Evolutionary conservation across 352 stramenopile species (phyloP), one percentile per base, ranked within the genome.

Genomic region (Phytophthora uliginosa): DNA sequence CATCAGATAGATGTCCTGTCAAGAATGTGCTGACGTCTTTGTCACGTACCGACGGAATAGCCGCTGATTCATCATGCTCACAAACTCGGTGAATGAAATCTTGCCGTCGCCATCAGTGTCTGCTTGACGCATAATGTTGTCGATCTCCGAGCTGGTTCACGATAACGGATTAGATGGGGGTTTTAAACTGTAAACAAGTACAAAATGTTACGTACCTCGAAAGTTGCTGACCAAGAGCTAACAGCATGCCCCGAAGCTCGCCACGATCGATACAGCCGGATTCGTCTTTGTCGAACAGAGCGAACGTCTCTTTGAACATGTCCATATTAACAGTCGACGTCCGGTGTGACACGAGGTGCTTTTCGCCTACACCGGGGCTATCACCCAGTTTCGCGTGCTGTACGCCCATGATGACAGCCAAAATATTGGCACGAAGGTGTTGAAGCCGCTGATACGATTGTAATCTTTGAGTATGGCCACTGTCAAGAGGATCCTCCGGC

Each of bases 21-120:
- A 48, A 20, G 9, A 40, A 17, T 12, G 15, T 13, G 8, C 34
- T 15, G 20, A 17, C 36, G 5, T 20, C 24, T 45, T 62, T 12
- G 53, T 38, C 24, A 54, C 53, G 31, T 75, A 91, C 85, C 77
- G 71, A 63, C 79, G 75, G 59, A 92, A 91, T 60, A 95, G 67
- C 1, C 88, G 80, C 54, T 91, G 73, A 47, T 94, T 94, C 84
- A 91, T 92, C 73, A 95, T 85, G 48, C 67, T 85, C 20, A 91
- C 83, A 56, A 96, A 96, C 75, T 96, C 89, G 15, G 82, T 71
- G 51, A 92, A 91, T 31, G 86, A 93, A 59, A 96, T 92, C 57
- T 89, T 92, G 18, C 82, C 81, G 66, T 96, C 83, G 1, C 82
- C 81, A 58, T 95, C 85, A 10, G 75, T 68, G 42, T 95, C 88